Conservation (phyloP, 1,139 yeast species). For the Yamadazyma pseudoaaseri region DNA sequence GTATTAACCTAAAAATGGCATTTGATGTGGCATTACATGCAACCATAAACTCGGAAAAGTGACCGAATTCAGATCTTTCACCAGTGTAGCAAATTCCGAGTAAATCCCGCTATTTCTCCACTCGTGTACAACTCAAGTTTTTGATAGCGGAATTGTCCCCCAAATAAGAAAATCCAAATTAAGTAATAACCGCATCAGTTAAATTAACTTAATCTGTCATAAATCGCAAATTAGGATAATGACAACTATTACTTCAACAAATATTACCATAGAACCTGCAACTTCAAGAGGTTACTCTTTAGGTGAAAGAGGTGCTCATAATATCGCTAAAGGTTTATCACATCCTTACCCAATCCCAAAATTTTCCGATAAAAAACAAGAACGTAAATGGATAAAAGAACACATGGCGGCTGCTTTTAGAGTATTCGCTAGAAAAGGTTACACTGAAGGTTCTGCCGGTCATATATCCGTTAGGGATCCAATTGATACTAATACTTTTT, state of each 20-base stretch:
- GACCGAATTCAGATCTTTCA: no score
- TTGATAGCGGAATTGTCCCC: no score
- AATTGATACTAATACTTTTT: constrained; percentile 64
- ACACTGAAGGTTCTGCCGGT: constrained; percentile 77
- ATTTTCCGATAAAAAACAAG: constrained; percentile 47
- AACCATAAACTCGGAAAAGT: no score
- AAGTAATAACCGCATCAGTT: no score
- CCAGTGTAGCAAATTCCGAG: no score
- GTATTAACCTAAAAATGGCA: no score
- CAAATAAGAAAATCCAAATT: no score
- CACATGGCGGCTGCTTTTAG: constrained; percentile 86
- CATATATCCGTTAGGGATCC: constrained; percentile 82
- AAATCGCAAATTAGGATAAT: no score
- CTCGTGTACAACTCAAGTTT: no score
- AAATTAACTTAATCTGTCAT: no score
- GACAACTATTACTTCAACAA: constrained; percentile 1
- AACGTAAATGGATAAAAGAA: constrained; percentile 63
- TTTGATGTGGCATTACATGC: no score
- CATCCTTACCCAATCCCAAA: constrained; percentile 52
- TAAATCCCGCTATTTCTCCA: no score
- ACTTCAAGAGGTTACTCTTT: constrained; percentile 56
- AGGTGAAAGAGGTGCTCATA: constrained; percentile 61
- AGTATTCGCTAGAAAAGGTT: constrained; percentile 71
- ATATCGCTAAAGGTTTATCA: constrained; percentile 47
- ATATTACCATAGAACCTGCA: constrained; percentile 10